These are phyloP conservation scores for Talaromyces wortmannii DNA, from an alignment of 495 filamentous ascomycete species.

Conservation along the genomic window DNA sequence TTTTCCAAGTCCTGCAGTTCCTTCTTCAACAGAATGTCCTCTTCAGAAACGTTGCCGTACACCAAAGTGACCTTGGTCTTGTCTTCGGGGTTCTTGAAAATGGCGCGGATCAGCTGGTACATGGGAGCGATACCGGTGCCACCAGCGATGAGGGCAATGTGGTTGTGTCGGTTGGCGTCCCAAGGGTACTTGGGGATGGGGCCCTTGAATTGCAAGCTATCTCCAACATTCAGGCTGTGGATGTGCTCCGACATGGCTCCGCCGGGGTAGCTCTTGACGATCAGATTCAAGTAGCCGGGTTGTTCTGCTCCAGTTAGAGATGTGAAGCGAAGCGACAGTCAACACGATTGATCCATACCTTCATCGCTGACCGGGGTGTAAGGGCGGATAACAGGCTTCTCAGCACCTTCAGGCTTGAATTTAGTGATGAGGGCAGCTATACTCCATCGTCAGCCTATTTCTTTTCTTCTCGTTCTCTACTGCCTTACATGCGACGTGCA, in stretches of 20 bases:
- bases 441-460: background rate
- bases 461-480: background rate
- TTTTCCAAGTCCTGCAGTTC: conserved; percentile 82
- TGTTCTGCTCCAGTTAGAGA: conserved; percentile 36
- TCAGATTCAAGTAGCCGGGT: conserved; percentile 75
- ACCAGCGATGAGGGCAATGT: conserved; percentile 87
- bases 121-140: conserved; percentile 93
- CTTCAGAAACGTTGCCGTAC: conserved; percentile 78
- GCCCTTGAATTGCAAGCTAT: conserved; percentile 85
- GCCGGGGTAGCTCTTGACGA: conserved; percentile 84
- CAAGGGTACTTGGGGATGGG: conserved; percentile 92
- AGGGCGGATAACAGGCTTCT: conserved; percentile 79
- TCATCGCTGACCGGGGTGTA: conserved; percentile 92
- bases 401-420: conserved; percentile 67
- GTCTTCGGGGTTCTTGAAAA: conserved; percentile 94
- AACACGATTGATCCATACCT: conserved; percentile 37
- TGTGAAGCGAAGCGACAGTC: background rate
- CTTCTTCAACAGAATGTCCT: conserved; percentile 81
- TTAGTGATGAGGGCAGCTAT: conserved; percentile 76
- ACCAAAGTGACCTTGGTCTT: conserved; percentile 94
- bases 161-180: conserved; percentile 87
- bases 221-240: conserved; percentile 71
- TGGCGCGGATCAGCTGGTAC: conserved; percentile 78
- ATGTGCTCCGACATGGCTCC: conserved; percentile 89
- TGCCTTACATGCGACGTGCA: conserved; percentile 63